Evolutionary conservation across 805 yeast genomes (phyloP), one percentile per base, ranked within the genome.

Genomic region (Myxozyma neglecta): DNA sequence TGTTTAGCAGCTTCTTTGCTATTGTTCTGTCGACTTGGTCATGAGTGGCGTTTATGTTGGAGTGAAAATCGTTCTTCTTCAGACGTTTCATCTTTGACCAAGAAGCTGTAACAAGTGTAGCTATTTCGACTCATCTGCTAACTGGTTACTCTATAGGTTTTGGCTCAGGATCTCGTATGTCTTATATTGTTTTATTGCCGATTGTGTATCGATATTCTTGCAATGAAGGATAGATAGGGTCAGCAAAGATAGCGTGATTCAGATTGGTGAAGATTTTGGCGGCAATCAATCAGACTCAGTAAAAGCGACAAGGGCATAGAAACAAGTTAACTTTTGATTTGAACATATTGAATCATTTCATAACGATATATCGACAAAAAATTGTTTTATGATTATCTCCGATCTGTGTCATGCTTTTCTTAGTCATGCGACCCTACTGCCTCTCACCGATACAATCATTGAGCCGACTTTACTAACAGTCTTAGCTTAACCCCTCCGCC

Each of bases 401-500:
- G 29, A 24, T 24, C 29, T 24, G 29, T 24, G 29, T 24, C 29
- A 24, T 24, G 29, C 29, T 24, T 24, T 24, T 24, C 29, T 24
- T 24, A 24, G 29, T 24, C 29, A 24, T 24, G 29, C 29, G 24
- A 9, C 45, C 10, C 34, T 34, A 14, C 10, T 51, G 16, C 37
- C 53, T 40, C 16, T 18, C 34, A 6, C 14, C 37, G 46, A 53
- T 20, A 18, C 52, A 2, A 11, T 16, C 29, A 11, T 29, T 34
- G 18, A 18, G 16, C 36, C 43, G 7, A 13, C 42, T 29, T 11
- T 11, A 16, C 13, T 18, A 24, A 24, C 29, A 24, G 29, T 24
- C 29, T 4, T 44, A 63, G 66, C 63, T 94, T 79, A 89, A 94
- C 96, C 99, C 99, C 81, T 81, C 88, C 80, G 89, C 97, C 78